Evolutionary conservation across 306 rosid species (phyloP), one percentile per base, ranked within the genome.

Genomic region (Amphicarpaea edgeworthii): DNA sequence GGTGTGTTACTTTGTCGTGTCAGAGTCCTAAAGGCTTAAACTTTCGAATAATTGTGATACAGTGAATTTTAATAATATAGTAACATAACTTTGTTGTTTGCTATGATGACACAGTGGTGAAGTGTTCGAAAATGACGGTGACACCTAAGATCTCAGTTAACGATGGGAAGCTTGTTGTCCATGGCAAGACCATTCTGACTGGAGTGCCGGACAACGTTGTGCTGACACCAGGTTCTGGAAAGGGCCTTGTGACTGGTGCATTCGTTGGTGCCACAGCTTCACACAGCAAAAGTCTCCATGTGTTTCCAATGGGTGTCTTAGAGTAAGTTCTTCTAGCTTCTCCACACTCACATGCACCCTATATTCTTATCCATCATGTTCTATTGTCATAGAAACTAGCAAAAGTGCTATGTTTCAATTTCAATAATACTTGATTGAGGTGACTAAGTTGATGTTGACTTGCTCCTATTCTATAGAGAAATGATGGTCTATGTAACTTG

Each of bases 241-340:
- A 40, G 16, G 96, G 96, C 4, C 97, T 88, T 12, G 84, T 84
- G 24, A 83, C 92, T 9, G 97, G 99, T 20, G 87, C 92, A 7
- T 92, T 96, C 20, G 51, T 96, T 64, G 99, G 99, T 73, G 99
- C 99, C 73, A 85, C 89, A 1, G 87, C 93, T 83, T 77, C 96
- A 1, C 53, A 84, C 28, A 84, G 83, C 85, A 92, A 86, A 76
- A 89, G 97, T 72, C 97, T 89, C 37, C 99, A 96, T 72, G 96
- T 92, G 7, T 92, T 96, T 45, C 91, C 99, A 41, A 77, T 92
- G 3, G 99, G 98, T 37, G 84, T 87, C 60, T 38, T 95, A 62
- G 96, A 95, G 98, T 95, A 84, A 81, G 97, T 83, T 59, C 38
- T 40, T 69, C 14, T 57, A 30, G 5, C 19, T 43, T 45, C 45